Base-by-base conservation (phyloP, 2,329 filamentous ascomycete genomes). In the Pleomassaria siparia region DNA sequence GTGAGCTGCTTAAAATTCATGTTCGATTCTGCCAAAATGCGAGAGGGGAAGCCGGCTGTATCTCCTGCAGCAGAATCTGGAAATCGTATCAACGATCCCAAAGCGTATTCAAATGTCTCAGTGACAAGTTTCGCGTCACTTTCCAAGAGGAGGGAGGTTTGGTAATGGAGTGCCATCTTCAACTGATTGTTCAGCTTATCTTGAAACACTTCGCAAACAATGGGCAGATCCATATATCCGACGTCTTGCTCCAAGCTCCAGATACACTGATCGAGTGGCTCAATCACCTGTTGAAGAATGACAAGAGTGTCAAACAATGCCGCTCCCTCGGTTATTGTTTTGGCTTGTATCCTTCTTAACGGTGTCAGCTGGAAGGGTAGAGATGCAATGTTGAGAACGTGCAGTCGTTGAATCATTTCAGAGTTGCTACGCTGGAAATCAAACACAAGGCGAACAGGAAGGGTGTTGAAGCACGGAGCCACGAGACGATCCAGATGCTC, bases 381-480 rank as follows among this genome's bases (percentile, higher is more conserved):
- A 2, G 84, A 70, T 1, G 84, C 76, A 0, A 81, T 72, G 60
- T 88, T 91, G 21, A 82, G 64, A 0, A 70, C 69, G 43, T 91
- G 86, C 2, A 89, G 76, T 2, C 72, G 66, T 47, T 79, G 80
- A 21, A 87, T 71, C 10, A 91, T 64, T 4, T 84, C 79, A 0
- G 76, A 58, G 47, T 85, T 84, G 13, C 76, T 78, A 1, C 67
- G 73, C 2, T 66, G 66, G 2, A 64, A 63, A 1, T 76, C 70
- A 9, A 88, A 51, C 25, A 82, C 71, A 13, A 83, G 72, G 21
- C 89, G 81, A 1, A 91, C 64, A 0, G 91, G 90, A 11, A 96
- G 72, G 0, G 91, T 95, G 63, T 96, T 96, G 76, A 96, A 96
- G 66, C 90, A 95, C 0, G 91, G 91, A 0, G 89, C 90, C n/a